phyloP scores from a whole-genome alignment of 495 filamentous ascomycete genomes.

The Tuber aestivum region DNA sequence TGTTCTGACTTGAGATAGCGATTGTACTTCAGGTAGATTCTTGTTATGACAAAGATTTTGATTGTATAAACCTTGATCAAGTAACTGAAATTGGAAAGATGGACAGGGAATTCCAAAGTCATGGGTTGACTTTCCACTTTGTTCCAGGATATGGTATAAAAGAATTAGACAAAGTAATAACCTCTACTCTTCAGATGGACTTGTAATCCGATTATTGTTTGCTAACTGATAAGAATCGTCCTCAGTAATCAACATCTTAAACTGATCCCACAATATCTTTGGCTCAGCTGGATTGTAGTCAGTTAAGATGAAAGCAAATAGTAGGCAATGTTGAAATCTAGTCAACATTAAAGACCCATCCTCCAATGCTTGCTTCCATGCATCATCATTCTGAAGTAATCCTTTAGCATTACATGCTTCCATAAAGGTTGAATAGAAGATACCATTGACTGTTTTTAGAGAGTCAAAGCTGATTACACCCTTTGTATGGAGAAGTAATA shows the following conservation, averaged over 20 bases:
- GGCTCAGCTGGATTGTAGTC: not conserved
- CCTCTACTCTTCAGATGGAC: not conserved
- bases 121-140: no score
- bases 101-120: no score
- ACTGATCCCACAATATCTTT: not conserved
- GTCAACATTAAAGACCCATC: not conserved
- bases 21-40: no score
- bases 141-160: no score
- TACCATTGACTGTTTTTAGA: not conserved
- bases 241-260: not conserved
- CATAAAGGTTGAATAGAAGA: not conserved
- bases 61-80: no score
- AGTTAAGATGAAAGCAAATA: not conserved
- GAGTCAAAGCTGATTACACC: no score
- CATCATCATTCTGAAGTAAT: not conserved
- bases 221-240: not conserved
- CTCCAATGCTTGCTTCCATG: not conserved
- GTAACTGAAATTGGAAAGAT: no score
- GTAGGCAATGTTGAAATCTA: not conserved
- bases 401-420: not conserved
- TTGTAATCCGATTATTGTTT: not conserved
- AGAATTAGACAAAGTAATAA: not conserved
- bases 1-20: no score
- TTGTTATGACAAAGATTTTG: no score
- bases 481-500: not conserved